Conservation (phyloP, 2,329 filamentous ascomycete genomes). For the Cylindrodendrum hubeiense region DNA sequence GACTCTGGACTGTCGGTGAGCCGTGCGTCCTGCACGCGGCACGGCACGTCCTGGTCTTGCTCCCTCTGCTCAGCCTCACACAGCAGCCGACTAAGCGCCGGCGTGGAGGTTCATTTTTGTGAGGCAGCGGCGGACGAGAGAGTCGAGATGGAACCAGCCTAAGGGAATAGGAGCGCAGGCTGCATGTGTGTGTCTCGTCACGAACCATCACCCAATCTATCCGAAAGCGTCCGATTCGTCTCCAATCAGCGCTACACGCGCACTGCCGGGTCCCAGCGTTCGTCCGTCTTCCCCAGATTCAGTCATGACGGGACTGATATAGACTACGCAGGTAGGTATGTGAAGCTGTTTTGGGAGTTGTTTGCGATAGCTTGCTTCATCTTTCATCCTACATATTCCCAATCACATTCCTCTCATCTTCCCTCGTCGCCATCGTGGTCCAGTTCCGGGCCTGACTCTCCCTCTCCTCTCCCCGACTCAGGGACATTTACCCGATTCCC, state of each 20-base stretch:
- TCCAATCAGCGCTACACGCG: neutral
- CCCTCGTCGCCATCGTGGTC: neutral
- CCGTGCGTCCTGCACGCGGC: conserved; percentile 19
- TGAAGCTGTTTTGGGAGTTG: neutral
- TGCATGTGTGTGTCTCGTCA: neutral
- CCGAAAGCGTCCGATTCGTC: neutral
- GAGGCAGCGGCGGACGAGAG: conserved; percentile 5
- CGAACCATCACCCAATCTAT: conserved; percentile 4
- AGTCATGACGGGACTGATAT: neutral
- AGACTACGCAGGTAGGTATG: neutral
- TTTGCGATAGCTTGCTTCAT: conserved; percentile 11
- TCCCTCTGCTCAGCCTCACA: conserved; percentile 1
- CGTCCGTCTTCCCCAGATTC: conserved; percentile 17
- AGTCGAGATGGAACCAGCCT: neutral
- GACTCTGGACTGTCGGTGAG: conserved; percentile 14
- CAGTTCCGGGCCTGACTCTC: neutral
- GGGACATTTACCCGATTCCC: neutral
- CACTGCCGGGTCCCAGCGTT: conserved; percentile 7
- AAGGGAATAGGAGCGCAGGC: neutral
- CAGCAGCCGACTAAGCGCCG: neutral
- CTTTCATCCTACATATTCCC: neutral
- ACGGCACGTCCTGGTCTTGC: conserved; percentile 9
- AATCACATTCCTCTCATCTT: neutral
- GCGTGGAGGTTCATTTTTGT: neutral
- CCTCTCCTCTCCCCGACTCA: neutral